Evolutionary conservation across 345 rosid genomes (phyloP).

Genomic region (Dipteronia sinensis): DNA sequence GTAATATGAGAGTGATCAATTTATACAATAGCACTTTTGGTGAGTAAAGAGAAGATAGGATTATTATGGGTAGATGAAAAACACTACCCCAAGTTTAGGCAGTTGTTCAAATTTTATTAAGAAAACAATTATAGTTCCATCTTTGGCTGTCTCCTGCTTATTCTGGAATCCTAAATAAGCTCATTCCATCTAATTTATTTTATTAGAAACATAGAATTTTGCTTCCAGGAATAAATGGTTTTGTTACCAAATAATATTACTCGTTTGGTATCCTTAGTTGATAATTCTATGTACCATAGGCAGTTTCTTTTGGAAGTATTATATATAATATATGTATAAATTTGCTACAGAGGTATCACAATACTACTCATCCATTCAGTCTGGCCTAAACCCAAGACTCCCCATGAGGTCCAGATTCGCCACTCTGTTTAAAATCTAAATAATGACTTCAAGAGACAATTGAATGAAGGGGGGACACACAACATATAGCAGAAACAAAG

Average conservation of each 20-base stretch:
- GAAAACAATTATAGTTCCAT: not conserved
- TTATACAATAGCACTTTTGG: not conserved
- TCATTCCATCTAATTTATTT: not conserved
- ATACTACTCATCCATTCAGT: not conserved
- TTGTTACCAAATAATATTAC: constrained; percentile 2
- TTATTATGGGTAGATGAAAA: not conserved
- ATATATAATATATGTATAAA: too few relatives aligned
- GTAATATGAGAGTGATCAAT: not conserved
- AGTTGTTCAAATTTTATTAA: not conserved
- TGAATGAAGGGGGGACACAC: not conserved
- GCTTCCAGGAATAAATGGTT: not conserved
- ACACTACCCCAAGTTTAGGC: not conserved
- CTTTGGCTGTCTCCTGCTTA: not conserved
- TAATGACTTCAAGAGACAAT: not conserved
- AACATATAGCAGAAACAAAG: not conserved
- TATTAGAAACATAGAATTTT: not conserved
- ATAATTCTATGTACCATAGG: not conserved
- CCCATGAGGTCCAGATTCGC: not conserved
- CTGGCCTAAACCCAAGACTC: not conserved
- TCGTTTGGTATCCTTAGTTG: not conserved
- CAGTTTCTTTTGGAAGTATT: not conserved
- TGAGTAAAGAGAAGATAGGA: not conserved
- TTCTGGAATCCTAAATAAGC: not conserved
- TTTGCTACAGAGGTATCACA: not conserved
- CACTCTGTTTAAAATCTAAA: not conserved